Conservation (phyloP, 768 basidiomycete genomes). For the Mycena albidolilacea region DNA sequence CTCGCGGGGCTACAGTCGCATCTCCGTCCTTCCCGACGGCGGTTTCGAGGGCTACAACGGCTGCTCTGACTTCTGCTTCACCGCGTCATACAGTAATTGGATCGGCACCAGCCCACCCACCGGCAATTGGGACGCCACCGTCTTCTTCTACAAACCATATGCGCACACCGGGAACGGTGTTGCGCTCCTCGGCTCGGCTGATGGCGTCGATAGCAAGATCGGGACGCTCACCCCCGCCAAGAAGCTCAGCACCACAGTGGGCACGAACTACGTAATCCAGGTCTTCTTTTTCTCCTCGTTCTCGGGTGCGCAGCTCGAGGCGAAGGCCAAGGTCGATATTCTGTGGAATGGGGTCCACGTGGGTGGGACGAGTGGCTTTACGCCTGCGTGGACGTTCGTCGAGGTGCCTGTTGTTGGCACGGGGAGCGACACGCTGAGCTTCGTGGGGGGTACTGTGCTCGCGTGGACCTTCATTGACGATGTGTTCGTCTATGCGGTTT, state of each 20-base stretch:
- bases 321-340: neutral
- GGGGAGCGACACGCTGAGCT: constrained; percentile 1
- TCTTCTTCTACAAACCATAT: constrained; percentile 51
- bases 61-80: constrained; percentile 59
- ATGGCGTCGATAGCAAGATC: constrained; percentile 13
- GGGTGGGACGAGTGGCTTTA: constrained; percentile 3
- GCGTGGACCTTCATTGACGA: constrained; percentile 7
- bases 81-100: constrained; percentile 54
- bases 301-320: neutral
- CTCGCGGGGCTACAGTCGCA: constrained; percentile 61
- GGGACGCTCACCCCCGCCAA: constrained; percentile 12
- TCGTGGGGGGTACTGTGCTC: neutral
- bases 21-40: constrained; percentile 54
- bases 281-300: neutral
- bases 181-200: constrained; percentile 1
- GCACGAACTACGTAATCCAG: neutral
- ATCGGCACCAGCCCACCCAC: constrained; percentile 50
- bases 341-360: neutral
- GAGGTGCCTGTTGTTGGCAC: constrained; percentile 3
- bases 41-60: constrained; percentile 58
- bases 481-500: constrained; percentile 13
- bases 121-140: constrained; percentile 60
- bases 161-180: constrained; percentile 4
- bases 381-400: constrained; percentile 4
- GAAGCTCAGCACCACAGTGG: neutral